Conservation (phyloP, 169 alveolate genomes). For the Plasmodium reichenowi region DNA sequence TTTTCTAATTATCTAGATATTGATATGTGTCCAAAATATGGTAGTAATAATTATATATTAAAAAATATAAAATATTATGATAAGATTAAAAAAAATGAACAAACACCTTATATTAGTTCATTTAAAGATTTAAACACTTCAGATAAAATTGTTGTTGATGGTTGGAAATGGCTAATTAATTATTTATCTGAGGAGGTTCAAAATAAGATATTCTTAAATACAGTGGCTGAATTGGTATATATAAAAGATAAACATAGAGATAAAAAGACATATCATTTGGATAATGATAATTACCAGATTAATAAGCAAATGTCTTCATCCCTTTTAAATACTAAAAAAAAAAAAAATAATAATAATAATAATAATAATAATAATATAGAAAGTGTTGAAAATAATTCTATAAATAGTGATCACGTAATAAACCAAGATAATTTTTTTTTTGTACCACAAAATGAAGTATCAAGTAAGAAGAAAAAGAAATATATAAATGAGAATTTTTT, state of each 20-base stretch:
- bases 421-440: neutral
- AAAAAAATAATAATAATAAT: neutral
- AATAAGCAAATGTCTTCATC: slow-evolving; percentile 20
- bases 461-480: no score
- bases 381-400: slow-evolving; percentile 13
- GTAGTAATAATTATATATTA: slow-evolving; percentile 29
- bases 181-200: slow-evolving; percentile 72
- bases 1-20: slow-evolving; percentile 30
- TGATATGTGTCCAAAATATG: slow-evolving; percentile 64
- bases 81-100: slow-evolving; percentile 56
- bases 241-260: slow-evolving; percentile 14
- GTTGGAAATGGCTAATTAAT: slow-evolving; percentile 86
- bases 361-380: neutral
- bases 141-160: slow-evolving; percentile 84
- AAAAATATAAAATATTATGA: slow-evolving; percentile 72
- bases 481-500: no score
- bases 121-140: slow-evolving; percentile 76
- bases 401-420: neutral
- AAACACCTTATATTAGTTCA: slow-evolving; percentile 41
- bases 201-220: slow-evolving; percentile 72
- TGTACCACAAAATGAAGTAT: neutral
- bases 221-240: slow-evolving; percentile 76
- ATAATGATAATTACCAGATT: slow-evolving; percentile 18
- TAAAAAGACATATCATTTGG: neutral
- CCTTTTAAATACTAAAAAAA: neutral